Evolutionary conservation across 2,329 filamentous ascomycete species (phyloP).

Genomic region (Pseudogymnoascus sp.): DNA sequence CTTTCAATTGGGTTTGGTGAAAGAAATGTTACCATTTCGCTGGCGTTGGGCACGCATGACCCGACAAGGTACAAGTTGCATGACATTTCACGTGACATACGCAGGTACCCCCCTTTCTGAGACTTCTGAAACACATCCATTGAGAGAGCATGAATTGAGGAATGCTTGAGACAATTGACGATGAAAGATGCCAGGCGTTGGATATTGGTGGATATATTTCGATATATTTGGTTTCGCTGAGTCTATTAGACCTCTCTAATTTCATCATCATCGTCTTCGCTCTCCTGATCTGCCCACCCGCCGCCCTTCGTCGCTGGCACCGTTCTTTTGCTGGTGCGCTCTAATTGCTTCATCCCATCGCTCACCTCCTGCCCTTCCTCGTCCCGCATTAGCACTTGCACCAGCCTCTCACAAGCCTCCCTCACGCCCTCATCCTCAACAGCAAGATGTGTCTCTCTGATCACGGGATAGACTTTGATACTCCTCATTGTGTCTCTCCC

Average conservation of each 20-base stretch:
- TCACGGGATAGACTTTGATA: constrained; percentile 79
- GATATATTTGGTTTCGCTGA: not conserved
- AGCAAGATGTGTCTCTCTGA: constrained; percentile 76
- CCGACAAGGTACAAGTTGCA: not conserved
- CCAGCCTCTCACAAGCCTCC: constrained; percentile 80
- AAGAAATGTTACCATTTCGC: not conserved
- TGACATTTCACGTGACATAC: not conserved
- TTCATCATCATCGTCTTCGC: constrained; percentile 26
- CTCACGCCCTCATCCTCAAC: constrained; percentile 72
- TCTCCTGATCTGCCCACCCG: constrained; percentile 15
- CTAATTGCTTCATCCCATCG: constrained; percentile 23
- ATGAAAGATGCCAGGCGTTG: not conserved
- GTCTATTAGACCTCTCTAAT: constrained; percentile 28
- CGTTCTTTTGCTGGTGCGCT: constrained; percentile 9
- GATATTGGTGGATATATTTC: constrained; percentile 3
- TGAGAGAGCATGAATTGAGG: not conserved
- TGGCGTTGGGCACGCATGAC: not conserved
- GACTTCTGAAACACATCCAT: constrained; percentile 7
- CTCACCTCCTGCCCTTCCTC: constrained; percentile 26
- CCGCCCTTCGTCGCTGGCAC: constrained; percentile 14
- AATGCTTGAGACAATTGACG: not conserved
- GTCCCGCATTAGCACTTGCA: constrained; percentile 51
- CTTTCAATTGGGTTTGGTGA: not conserved
- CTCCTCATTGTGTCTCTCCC: constrained; percentile 68
- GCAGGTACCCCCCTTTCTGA: not conserved